Base-by-base conservation (phyloP, 2,329 filamentous ascomycete genomes). In the Amauroascus verrucosus region DNA sequence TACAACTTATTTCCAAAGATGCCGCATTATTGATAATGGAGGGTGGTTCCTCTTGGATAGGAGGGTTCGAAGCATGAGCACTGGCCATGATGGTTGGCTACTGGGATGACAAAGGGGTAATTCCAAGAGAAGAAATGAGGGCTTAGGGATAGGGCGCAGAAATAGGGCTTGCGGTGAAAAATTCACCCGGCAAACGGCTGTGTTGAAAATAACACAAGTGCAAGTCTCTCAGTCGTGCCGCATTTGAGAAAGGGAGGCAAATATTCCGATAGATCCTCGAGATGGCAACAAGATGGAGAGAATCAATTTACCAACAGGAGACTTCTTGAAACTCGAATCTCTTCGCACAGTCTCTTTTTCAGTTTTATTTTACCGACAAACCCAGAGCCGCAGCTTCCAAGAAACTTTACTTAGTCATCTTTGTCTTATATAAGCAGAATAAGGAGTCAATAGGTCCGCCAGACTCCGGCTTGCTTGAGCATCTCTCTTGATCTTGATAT, bases 101-200 rank as follows among this genome's bases (percentile, higher is more conserved):
- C 38, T 41, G 47, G 48, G 41, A 30, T 55, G 53, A 54, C 38
- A 48, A 43, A 48, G 26, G 38, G 56, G 56, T 61, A 63, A 64
- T 69, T 70, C 70, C 70, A 63, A 66, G 68, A 72, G 66, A 61
- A 72, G 70, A 70, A 72, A 72, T 72, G 64, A 72, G 70, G 70
- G 70, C 68, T 72, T 72, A 72, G 70, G 70, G 69, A 61, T 71
- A 72, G 70, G 70, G 70, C 70, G 68, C 67, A 63, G 60, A 61
- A 62, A 64, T 72, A 72, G 70, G 70, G 70, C 68, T 72, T 63
- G 56, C 9, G 16, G 51, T 43, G 55, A 48, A 46, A 51, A 51
- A 26, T 35, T 54, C 18, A 43, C 33, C 46, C 41, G 35, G 43
- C 37, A 52, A 48, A 32, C 55, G 48, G 48, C 28, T 11, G 18